Evolutionary conservation across 768 basidiomycete species (phyloP).

Genomic region (Rhodotorula babjevae): DNA sequence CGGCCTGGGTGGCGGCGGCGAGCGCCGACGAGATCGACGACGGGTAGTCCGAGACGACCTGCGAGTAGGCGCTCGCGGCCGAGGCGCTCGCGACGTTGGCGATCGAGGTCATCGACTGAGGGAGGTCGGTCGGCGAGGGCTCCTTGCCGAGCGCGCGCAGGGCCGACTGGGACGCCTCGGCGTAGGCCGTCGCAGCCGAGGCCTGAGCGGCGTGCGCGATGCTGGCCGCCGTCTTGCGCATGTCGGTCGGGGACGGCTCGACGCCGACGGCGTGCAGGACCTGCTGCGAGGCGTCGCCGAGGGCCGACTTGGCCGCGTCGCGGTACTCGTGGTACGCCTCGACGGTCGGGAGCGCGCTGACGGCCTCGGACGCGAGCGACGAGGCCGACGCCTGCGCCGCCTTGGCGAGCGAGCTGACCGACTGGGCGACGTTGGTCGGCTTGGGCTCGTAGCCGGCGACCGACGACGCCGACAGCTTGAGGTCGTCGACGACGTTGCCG

Average conservation of each 20-base stretch:
- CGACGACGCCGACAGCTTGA: slow-evolving; percentile 24
- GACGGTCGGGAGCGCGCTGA: slow-evolving; percentile 20
- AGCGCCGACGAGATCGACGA: slow-evolving; percentile 13
- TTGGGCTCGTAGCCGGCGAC: slow-evolving; percentile 19
- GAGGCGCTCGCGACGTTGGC: slow-evolving; percentile 11
- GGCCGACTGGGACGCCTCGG: slow-evolving; percentile 15
- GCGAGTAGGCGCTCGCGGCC: slow-evolving; percentile 5
- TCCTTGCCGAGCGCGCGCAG: slow-evolving; percentile 19
- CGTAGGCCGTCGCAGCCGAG: slow-evolving; percentile 17
- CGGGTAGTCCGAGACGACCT: slow-evolving; percentile 13
- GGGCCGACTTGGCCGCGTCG: neutral
- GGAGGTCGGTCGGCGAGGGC: slow-evolving; percentile 29
- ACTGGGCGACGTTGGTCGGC: slow-evolving; percentile 25
- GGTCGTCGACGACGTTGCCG: slow-evolving; percentile 3
- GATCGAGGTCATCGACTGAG: slow-evolving; percentile 13
- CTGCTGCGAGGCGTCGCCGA: slow-evolving; percentile 4
- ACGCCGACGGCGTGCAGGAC: slow-evolving; percentile 4
- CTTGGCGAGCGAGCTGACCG: slow-evolving; percentile 19
- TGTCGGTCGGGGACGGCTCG: slow-evolving; percentile 17
- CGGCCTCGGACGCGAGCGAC: slow-evolving; percentile 11
- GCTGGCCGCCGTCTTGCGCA: slow-evolving; percentile 14
- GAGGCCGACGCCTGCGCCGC: slow-evolving; percentile 21
- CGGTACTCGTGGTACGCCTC: slow-evolving; percentile 12
- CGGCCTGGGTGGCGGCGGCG: slow-evolving; percentile 5
- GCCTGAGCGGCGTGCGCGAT: slow-evolving; percentile 9